These are phyloP conservation scores for Rhodotorula sp. DNA, from an alignment of 1,284 basidiomycete genomes.

Conservation along the genomic window DNA sequence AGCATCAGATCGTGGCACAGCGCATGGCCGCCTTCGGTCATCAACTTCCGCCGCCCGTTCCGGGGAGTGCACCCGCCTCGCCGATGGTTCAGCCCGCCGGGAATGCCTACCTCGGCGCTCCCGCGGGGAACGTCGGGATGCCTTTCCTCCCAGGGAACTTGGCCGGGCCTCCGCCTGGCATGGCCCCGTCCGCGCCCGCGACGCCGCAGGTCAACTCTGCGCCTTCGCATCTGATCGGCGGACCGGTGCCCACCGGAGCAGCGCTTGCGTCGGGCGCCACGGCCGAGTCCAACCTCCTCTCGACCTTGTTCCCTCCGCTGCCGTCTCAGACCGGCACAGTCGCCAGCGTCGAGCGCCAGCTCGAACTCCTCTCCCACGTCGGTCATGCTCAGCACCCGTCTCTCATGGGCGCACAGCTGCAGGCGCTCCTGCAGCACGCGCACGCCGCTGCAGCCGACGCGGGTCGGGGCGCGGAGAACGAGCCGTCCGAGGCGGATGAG, in stretches of 20 bases:
- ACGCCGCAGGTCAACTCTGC: slow-evolving; percentile 2
- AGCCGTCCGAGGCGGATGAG: slow-evolving; percentile 54
- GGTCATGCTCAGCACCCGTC: slow-evolving; percentile 37
- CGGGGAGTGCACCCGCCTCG: neutral
- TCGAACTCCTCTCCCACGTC: slow-evolving; percentile 20
- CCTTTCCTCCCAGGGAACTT: too few relatives aligned
- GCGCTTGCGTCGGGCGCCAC: neutral
- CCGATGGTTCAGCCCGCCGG: neutral
- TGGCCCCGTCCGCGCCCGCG: slow-evolving; percentile 12
- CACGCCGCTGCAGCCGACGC: slow-evolving; percentile 15
- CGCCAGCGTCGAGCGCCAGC: slow-evolving; percentile 30
- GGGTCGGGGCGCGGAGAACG: neutral
- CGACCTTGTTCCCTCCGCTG: slow-evolving; percentile 38
- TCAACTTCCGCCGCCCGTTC: slow-evolving; percentile 41
- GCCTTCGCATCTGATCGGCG: slow-evolving; percentile 20
- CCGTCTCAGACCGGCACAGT: slow-evolving; percentile 13
- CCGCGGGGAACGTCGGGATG: too few relatives aligned
- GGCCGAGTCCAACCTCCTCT: slow-evolving; percentile 14
- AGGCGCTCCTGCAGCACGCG: slow-evolving; percentile 33
- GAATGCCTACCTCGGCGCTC: too few relatives aligned
- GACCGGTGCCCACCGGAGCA: slow-evolving; percentile 1
- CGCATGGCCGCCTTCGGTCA: slow-evolving; percentile 19
- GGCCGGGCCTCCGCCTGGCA: neutral
- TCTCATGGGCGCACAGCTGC: slow-evolving; percentile 35
- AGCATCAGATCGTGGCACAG: slow-evolving; percentile 12